A percentile compares a stretch with the other conserved stretches of the same genome.
These are phyloP conservation scores for Viridothelium virens DNA, from an alignment of 495 filamentous ascomycete species.

Conservation along the genomic window DNA sequence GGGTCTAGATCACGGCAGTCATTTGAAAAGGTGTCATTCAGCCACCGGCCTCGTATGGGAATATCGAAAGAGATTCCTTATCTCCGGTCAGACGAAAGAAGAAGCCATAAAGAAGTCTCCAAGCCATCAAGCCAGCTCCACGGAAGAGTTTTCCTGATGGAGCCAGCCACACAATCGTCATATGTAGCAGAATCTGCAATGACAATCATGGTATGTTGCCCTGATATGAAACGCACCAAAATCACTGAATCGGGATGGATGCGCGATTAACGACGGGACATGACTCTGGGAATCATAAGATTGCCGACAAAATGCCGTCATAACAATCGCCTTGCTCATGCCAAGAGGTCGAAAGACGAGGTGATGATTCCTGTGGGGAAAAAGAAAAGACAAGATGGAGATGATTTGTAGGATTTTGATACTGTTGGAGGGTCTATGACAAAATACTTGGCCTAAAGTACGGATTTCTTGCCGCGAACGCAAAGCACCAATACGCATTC, in stretches of 20 bases:
- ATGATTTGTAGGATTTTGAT: not conserved
- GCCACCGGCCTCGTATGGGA: not conserved
- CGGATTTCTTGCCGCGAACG: not conserved
- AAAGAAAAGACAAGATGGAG: constrained; percentile 12
- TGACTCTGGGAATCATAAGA: constrained; percentile 30
- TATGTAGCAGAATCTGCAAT: not conserved
- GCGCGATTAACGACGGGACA: constrained; percentile 43
- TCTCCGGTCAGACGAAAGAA: too few relatives aligned
- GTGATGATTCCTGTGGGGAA: constrained; percentile 20
- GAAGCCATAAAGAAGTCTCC: too few relatives aligned
- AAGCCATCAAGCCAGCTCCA: too few relatives aligned
- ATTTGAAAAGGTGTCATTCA: not conserved
- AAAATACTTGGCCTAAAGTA: not conserved
- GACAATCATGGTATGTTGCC: constrained; percentile 28
- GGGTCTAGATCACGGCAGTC: not conserved
- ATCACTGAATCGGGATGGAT: constrained; percentile 29
- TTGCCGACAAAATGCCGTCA: constrained; percentile 28
- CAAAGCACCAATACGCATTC: too few relatives aligned
- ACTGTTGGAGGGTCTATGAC: not conserved
- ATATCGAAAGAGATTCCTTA: not conserved
- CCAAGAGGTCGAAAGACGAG: constrained; percentile 17
- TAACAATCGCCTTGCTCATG: constrained; percentile 14
- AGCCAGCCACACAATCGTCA: not conserved
- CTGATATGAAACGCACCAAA: constrained; percentile 43
- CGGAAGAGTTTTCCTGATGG: too few relatives aligned